Conservation (phyloP, 2,329 filamentous ascomycete genomes). For the Fusarium sambucinum region DNA sequence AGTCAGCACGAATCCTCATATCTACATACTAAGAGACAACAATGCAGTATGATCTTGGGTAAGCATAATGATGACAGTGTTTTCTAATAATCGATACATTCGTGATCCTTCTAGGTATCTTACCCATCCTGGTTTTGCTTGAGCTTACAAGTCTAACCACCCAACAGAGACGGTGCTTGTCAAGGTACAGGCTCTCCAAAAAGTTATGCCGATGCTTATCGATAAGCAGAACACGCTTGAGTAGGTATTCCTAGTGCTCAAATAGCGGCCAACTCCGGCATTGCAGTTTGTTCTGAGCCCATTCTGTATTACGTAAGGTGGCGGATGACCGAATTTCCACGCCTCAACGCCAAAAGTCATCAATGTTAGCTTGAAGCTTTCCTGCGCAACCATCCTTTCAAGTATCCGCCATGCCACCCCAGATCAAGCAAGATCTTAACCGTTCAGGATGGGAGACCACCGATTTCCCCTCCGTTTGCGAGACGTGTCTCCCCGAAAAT, state of each 20-base stretch:
- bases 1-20: background rate
- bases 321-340: slow-evolving; percentile 46
- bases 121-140: background rate
- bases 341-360: slow-evolving; percentile 45
- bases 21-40: background rate
- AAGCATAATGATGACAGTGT: background rate
- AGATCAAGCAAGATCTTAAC: slow-evolving; percentile 97
- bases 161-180: background rate
- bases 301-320: slow-evolving; percentile 45
- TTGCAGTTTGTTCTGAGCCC: slow-evolving; percentile 16
- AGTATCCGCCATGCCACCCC: slow-evolving; percentile 74
- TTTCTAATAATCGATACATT: background rate
- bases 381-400: slow-evolving; percentile 40
- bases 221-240: slow-evolving; percentile 41
- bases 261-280: slow-evolving; percentile 36
- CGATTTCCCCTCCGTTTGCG: slow-evolving; percentile 88
- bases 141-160: background rate
- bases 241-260: background rate
- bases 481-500: slow-evolving; percentile 94
- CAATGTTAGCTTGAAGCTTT: slow-evolving; percentile 30
- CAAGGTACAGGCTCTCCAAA: background rate
- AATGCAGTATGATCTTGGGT: background rate
- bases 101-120: background rate
- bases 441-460: slow-evolving; percentile 96
- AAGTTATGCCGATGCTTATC: slow-evolving; percentile 36